Percentiles rank a stretch among this genome's conserved stretches.
Conservation (phyloP, 768 basidiomycete genomes). For the Panus rudis region DNA sequence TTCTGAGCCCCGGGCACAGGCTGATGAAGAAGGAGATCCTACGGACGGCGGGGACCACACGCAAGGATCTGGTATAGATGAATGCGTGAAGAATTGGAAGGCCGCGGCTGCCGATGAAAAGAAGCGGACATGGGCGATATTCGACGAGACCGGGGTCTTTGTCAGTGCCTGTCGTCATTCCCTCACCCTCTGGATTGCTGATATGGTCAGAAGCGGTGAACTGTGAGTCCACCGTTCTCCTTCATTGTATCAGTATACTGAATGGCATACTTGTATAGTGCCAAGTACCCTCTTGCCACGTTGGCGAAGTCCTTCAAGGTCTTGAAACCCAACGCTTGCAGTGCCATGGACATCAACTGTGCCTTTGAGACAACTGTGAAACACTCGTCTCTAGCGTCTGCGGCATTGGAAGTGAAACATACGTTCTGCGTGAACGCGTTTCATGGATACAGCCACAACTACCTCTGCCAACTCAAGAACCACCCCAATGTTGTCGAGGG, state of each 20-base stretch:
- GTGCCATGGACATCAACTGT: conserved; percentile 17
- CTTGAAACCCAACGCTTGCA: background rate
- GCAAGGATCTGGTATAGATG: conserved; percentile 7
- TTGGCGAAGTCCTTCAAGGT: conserved; percentile 4
- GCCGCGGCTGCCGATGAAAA: conserved; percentile 19
- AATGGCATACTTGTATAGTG: conserved; percentile 7
- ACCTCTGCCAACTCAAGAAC: conserved; percentile 24
- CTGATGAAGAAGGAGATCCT: conserved; percentile 9
- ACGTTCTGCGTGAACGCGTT: conserved; percentile 21
- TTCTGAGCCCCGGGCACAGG: too few relatives aligned
- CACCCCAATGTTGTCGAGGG: conserved; percentile 26
- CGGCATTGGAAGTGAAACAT: background rate
- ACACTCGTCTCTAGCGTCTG: conserved; percentile 6
- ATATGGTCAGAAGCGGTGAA: conserved; percentile 15
- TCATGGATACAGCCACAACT: conserved; percentile 30
- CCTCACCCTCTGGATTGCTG: conserved; percentile 11
- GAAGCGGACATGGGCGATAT: conserved; percentile 30
- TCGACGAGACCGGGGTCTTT: conserved; percentile 33
- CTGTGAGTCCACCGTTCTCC: conserved; percentile 11
- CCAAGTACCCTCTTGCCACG: conserved; percentile 17
- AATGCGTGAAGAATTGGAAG: conserved; percentile 28
- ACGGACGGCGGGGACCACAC: conserved; percentile 13
- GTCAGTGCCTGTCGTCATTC: conserved; percentile 18
- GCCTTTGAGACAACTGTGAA: conserved; percentile 8
- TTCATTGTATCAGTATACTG: too few relatives aligned